Evolutionary conservation across 2,329 filamentous ascomycete genomes (phyloP).

Genomic region (Cercospora berteroae): DNA sequence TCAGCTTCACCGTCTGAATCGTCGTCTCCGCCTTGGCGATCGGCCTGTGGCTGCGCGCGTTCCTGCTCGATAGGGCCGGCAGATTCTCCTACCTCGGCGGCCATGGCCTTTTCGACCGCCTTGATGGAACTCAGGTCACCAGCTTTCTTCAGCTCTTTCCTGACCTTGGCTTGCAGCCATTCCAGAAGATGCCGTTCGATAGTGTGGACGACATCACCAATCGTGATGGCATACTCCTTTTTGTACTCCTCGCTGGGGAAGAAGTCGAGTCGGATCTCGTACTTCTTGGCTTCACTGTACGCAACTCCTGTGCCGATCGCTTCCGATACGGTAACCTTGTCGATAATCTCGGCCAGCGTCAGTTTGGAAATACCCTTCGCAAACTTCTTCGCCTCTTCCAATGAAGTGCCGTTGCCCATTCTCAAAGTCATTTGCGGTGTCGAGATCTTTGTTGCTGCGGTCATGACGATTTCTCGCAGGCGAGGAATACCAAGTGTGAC

Average conservation of each 20-base stretch:
- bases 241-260: conserved; percentile 83
- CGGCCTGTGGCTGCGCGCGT: conserved; percentile 43
- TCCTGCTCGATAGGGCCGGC: conserved; percentile 57
- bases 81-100: conserved; percentile 66
- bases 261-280: conserved; percentile 76
- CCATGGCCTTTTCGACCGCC: conserved; percentile 63
- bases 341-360: conserved; percentile 77
- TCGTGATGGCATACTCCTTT: conserved; percentile 77
- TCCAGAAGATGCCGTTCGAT: conserved; percentile 80
- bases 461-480: conserved; percentile 97
- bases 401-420: conserved; percentile 68
- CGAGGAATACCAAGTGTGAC: conserved; percentile 97
- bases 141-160: conserved; percentile 78
- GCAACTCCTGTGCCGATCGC: conserved; percentile 69
- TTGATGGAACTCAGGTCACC: conserved; percentile 57
- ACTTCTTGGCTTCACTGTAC: conserved; percentile 74
- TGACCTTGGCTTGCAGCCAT: conserved; percentile 66
- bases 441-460: conserved; percentile 81
- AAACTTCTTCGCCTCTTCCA: conserved; percentile 71
- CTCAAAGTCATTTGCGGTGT: conserved; percentile 88
- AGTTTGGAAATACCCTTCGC: conserved; percentile 89
- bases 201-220: conserved; percentile 72
- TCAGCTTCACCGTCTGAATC: conserved; percentile 64
- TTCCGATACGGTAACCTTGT: conserved; percentile 78
- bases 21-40: conserved; percentile 61